Evolutionary conservation across 495 filamentous ascomycete species (phyloP), one percentile per base, ranked within the genome.

Genomic region (Podospora comata): DNA sequence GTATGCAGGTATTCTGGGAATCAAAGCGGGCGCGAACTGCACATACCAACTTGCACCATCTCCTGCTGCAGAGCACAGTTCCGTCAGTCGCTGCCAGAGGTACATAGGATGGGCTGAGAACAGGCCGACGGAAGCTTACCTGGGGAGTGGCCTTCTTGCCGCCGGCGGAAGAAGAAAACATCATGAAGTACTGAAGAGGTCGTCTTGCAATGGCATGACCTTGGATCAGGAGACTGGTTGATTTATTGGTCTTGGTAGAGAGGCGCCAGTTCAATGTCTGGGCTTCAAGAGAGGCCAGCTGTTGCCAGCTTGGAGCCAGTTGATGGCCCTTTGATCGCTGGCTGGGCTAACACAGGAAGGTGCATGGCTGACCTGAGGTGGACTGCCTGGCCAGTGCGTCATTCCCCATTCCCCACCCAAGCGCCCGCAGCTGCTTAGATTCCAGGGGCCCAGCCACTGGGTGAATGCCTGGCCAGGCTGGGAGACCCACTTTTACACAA

Each of bases 11-110:
- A 62, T 53, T 58, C n/a, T 23, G 55, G 55, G 23, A 61, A 34
- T 26, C 60, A 57, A 61, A 27, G 56, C 19, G 65, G 69, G 66
- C 83, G 82, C 77, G 55, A 57, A 20, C 13, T 39, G 7, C 54
- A 78, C 81, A 74, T 87, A 97, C 95, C 95, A 85, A 99, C 93
- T 89, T 99, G 94, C 70, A 97, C 92, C 95, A 99, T 99, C 87
- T 99, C 94, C 94, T 98, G 76, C 60, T 73, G 64, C 64, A 39
- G 66, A 39, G 68, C 60, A 67, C 66, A 66, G 73, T 67, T 72
- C 79, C 72, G 78, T 77, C 70, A 74, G 75, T 58, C 65, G 28
- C 39, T 48, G 27, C 59, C 18, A 7, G 16, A 18, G 54, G 39
- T 20, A 27, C 30, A 62, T 32, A 23, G 48, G 15, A 56, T 62